Evolutionary conservation across 345 rosid genomes (phyloP).

Genomic region (Corchorus capsularis): DNA sequence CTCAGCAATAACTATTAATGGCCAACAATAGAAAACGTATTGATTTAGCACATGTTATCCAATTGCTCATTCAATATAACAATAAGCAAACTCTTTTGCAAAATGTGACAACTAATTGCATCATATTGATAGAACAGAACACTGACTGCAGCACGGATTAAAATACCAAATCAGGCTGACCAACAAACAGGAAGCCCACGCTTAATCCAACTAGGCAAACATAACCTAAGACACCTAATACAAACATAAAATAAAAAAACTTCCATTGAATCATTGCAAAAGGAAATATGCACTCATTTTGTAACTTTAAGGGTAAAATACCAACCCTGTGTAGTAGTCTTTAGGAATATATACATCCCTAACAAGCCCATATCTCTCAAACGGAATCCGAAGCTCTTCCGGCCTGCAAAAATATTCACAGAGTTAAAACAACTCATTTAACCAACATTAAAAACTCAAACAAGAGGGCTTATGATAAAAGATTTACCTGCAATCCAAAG

Average conservation of each 20-base stretch:
- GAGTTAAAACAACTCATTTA: not conserved
- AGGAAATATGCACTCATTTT: not conserved
- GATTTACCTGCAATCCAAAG: slow-evolving; percentile 84
- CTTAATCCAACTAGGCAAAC: not conserved
- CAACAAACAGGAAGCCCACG: not conserved
- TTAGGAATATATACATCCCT: slow-evolving; percentile 92
- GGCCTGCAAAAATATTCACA: slow-evolving; percentile 47
- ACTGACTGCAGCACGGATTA: not conserved
- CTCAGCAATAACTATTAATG: not conserved
- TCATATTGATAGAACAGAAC: not conserved
- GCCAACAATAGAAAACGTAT: not conserved
- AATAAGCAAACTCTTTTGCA: not conserved
- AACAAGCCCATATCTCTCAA: slow-evolving; percentile 86
- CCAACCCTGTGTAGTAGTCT: slow-evolving; percentile 94
- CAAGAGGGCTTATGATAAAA: not conserved
- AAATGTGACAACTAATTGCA: not conserved
- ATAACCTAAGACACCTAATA: not conserved
- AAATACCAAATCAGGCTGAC: not conserved
- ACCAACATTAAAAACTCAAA: not conserved
- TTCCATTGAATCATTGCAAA: slow-evolving; percentile 1
- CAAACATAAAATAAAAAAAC: not conserved
- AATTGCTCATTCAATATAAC: not conserved
- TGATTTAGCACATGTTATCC: not conserved
- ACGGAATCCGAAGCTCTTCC: slow-evolving; percentile 83
- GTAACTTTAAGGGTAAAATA: not conserved